Base-by-base conservation (phyloP, 2,329 filamentous ascomycete genomes). In the Aspergillus pseudotamarii region DNA sequence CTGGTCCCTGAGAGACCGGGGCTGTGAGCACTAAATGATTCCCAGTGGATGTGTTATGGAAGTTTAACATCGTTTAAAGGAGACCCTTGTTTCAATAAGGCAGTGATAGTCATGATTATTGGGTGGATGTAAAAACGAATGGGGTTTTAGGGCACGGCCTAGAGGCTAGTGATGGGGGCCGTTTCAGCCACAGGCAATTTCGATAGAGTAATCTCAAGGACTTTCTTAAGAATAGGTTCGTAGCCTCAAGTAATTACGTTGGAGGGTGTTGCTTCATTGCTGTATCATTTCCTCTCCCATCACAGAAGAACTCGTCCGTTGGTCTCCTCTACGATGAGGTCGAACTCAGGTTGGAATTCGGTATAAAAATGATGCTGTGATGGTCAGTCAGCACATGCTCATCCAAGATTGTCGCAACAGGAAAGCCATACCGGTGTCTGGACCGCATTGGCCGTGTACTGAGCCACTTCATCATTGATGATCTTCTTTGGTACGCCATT, bases 291-390 rank as follows among this genome's bases (percentile, higher is more conserved):
- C 14, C 6, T 6, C 19, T 8, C 28, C 21, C 51, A 10, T 55
- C 51, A 70, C 63, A 64, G 63, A 26, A 78, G 62, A 36, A 79
- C 72, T 14, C 71, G 68, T 38, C 76, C 76, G 46, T 76, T 77
- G 19, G 66, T 76, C 63, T 79, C 76, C 63, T 78, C 76, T 16
- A 79, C 75, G 8, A 77, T 66, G 62, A 78, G 63, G 26, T 79
- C 76, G 63, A 71, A 79, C 41, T 79, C 76, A 1, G 76, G 76
- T 65, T 79, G 76, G 58, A 79, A 79, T 56, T 79, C 76, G 3
- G 73, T 77, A 53, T 78, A 79, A 26, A 78, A 73, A 48, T 78
- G 77, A 60, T 79, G 76, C 76, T 79, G 45, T 11, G n/a, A 12
- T 21, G 16, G 36, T 73, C 21, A 73, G 62, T 32, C 21, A 73